phyloP scores from a whole-genome alignment of 2,329 filamentous ascomycete species.

The Ceratocystis papillata region DNA sequence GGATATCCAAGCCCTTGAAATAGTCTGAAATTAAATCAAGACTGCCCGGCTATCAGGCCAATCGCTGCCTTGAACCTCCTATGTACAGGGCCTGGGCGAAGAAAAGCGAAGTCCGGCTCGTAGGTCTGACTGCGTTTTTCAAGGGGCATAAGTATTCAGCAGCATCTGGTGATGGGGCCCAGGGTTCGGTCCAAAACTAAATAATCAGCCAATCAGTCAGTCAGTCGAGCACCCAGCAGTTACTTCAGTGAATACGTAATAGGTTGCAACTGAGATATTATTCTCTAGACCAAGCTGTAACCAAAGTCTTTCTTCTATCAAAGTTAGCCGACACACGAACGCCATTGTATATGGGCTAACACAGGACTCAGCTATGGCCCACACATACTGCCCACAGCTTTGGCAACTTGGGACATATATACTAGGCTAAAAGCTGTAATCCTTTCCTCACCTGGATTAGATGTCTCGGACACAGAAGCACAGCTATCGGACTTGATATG shows the following conservation, averaged over 20 bases:
- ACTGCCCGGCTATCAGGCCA: not conserved
- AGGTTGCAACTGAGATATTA: not conserved
- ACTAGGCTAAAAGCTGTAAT: not conserved
- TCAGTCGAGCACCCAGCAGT: not conserved
- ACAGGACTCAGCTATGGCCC: no score
- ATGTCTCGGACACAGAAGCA: not conserved
- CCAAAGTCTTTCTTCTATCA: slow-evolving; percentile 8
- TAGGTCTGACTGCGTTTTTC: not conserved
- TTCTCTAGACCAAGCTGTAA: not conserved
- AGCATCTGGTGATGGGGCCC: no score
- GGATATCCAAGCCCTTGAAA: not conserved
- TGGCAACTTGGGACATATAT: not conserved
- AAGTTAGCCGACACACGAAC: not conserved
- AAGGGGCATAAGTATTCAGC: no score
- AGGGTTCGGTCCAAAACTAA: no score
- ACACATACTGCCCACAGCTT: not conserved
- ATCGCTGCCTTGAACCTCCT: not conserved
- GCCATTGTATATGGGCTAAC: not conserved
- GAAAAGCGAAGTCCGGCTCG: not conserved
- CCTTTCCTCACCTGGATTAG: not conserved
- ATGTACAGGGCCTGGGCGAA: not conserved
- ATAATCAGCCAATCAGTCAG: not conserved
- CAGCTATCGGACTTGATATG: not conserved
- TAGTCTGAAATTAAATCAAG: not conserved
- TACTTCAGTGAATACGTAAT: not conserved